Evolutionary conservation across 2,329 filamentous ascomycete species (phyloP).

Genomic region (Myotisia sp.): DNA sequence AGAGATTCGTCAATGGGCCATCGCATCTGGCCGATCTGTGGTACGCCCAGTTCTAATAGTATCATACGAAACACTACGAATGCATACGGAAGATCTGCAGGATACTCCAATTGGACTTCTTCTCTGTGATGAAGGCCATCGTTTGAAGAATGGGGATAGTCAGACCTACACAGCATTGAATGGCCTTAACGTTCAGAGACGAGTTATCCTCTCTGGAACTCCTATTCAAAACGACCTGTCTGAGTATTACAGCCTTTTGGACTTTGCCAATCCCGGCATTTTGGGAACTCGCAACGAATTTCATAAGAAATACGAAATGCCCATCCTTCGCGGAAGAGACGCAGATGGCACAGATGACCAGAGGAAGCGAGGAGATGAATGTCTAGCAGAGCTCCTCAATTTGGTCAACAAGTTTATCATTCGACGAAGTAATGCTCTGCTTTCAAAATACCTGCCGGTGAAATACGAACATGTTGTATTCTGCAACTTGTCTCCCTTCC

Average conservation of each 20-base stretch:
- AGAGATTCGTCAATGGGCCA: conserved; percentile 89
- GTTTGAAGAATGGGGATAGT: conserved; percentile 90
- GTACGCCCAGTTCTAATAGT: conserved; percentile 91
- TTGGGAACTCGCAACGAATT: conserved; percentile 83
- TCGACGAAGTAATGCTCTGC: conserved; percentile 87
- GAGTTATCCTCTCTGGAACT: conserved; percentile 90
- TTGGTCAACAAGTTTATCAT: conserved; percentile 99
- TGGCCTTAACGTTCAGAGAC: conserved; percentile 71
- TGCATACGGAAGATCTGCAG: conserved; percentile 81
- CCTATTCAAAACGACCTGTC: conserved; percentile 98
- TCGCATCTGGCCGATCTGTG: conserved; percentile 74
- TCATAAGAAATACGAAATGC: conserved; percentile 82
- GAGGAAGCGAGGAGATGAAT: conserved; percentile 66
- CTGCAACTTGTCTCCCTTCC: conserved; percentile 86
- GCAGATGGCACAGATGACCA: conserved; percentile 76
- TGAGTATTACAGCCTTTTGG: conserved; percentile 90
- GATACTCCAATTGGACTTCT: conserved; percentile 82
- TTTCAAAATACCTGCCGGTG: conserved; percentile 92
- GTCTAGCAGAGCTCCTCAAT: conserved; percentile 62
- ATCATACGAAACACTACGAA: conserved; percentile 85
- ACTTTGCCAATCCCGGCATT: conserved; percentile 88
- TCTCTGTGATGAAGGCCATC: conserved; percentile 91
- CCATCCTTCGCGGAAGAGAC: conserved; percentile 82
- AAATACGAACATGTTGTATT: conserved; percentile 99
- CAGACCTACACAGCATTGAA: conserved; percentile 89